phyloP scores from a whole-genome alignment of 2,329 filamentous ascomycete genomes.

The Periconia sp. region DNA sequence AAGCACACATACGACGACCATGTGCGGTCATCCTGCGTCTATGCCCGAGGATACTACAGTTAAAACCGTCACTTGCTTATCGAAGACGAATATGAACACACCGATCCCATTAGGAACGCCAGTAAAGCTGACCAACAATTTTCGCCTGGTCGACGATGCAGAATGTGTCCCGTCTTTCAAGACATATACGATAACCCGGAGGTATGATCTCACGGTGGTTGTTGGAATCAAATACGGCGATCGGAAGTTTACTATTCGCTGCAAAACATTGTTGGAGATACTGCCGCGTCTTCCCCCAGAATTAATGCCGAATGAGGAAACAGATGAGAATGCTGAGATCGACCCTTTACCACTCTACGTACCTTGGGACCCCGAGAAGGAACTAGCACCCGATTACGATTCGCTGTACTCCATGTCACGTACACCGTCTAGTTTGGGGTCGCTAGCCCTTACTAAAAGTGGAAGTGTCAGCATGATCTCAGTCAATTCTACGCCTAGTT shows the following conservation, averaged over 20 bases:
- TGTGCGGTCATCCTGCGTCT: slow-evolving; percentile 31
- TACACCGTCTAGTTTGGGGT: slow-evolving; percentile 17
- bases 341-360: slow-evolving; percentile 40
- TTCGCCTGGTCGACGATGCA: slow-evolving; percentile 39
- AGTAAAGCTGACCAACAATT: slow-evolving; percentile 32
- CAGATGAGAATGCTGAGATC: slow-evolving; percentile 28
- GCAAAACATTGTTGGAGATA: slow-evolving; percentile 36
- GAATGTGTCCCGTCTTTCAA: slow-evolving; percentile 44
- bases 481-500: slow-evolving; percentile 10
- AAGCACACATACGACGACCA: slow-evolving; percentile 38
- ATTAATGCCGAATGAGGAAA: slow-evolving; percentile 3
- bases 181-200: slow-evolving; percentile 40
- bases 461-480: slow-evolving; percentile 17
- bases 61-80: slow-evolving; percentile 40
- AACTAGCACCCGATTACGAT: slow-evolving; percentile 42
- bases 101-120: slow-evolving; percentile 26
- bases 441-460: slow-evolving; percentile 13
- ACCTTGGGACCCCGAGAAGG: slow-evolving; percentile 32
- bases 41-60: slow-evolving; percentile 36
- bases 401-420: slow-evolving; percentile 28
- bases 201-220: slow-evolving; percentile 33
- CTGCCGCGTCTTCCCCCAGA: slow-evolving; percentile 29
- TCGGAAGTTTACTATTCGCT: slow-evolving; percentile 34
- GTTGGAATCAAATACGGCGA: slow-evolving; percentile 34
- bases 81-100: slow-evolving; percentile 29